Evolutionary conservation across 2,329 filamentous ascomycete species (phyloP), one percentile per base, ranked within the genome.

Genomic region (Scedosporium minutisporum): DNA sequence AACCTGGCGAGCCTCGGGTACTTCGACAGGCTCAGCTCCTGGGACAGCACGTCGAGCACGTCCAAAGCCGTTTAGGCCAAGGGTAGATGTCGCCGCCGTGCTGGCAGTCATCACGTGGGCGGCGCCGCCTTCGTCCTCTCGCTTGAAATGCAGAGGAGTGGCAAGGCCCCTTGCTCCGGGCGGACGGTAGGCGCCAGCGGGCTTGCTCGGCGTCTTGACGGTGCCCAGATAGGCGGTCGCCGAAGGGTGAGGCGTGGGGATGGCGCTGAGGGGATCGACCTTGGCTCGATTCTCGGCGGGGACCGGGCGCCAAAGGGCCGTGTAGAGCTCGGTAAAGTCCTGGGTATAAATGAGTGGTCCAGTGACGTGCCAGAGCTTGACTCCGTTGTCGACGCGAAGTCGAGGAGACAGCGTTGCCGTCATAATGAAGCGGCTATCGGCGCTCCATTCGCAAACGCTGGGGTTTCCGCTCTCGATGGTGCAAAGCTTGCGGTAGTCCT

Each of bases 371-470:
- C 93, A 99, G 69, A 99, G 84, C 73, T 93, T 93, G 68, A 99
- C 84, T 64, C 93, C 95, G 70, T 99, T 99, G 78, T 99, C 95
- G 53, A 99, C 95, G 68, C 95, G 89, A 64, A 99, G 85, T 66
- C 95, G 88, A 4, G 95, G 95, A 68, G 92, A 97, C 14, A 93
- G 97, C 21, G 93, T 99, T n/a, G 95, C 95, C 51, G 95, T 97
- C 80, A 99, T 83, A 72, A 99, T 93, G 74, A 93, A 95, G 71
- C 89, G 90, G 69, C 93, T 96, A 74, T 99, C 95, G 5, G 95
- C 92, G 70, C 92, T 96, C 95, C 95, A 99, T 72, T 95, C 88
- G 79, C 95, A 99, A 65, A 97, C 89, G 72, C 92, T 97, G 60
- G 95, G 90, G 76, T 96, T 99, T 71, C 92, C 91, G 63, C 91